Base-by-base conservation (phyloP, 371 early-diverging fungal species). In the Apophysomyces variabilis region DNA sequence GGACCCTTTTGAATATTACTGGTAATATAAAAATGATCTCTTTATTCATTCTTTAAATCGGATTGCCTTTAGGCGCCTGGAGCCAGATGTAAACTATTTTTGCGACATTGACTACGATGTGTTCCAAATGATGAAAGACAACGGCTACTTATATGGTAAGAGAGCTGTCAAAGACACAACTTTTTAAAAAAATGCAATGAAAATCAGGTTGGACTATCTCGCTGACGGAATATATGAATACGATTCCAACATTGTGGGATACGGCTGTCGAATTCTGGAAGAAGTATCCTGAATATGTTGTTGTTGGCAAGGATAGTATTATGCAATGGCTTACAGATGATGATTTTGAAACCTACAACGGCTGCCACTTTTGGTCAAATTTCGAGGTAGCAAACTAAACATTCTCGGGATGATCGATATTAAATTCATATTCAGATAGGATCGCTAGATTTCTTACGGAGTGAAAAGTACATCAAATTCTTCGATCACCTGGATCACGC, bases 61-160 rank as follows among this genome's bases (percentile, higher is more conserved):
- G 8, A 32, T 5, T 26, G 5, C 13, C 38, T 61, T 36, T n/a
- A 74, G 74, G 99, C 85, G 99, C 12, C 84, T 99, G 18, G 98
- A 98, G 74, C 99, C 98, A 0, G 92, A 87, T 56, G 94, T 96
- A 26, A 63, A 87, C 61, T 96, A 89, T 68, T 79, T 80, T 45
- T 99, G 98, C 73, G 90, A 95, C 59, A 86, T 99, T 50, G 89
- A 90, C 63, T 91, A 93, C 71, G 98, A 99, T 73, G 93, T 94
- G 4, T 98, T 99, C 75, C 79, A 83, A 65, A 92, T 82, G 71
- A 93, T 95, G 92, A 79, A 85, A 66, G 82, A 91, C 38, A 91
- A 91, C 61, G 80, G 89, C 26, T 90, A 92, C 68, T 85, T 88
- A 71, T 98, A 99, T 82, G 96, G 88, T 80, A 71, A 44, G 11